phyloP scores from a whole-genome alignment of 192 early-diverging fungal species.

The Coemansia sp. region DNA sequence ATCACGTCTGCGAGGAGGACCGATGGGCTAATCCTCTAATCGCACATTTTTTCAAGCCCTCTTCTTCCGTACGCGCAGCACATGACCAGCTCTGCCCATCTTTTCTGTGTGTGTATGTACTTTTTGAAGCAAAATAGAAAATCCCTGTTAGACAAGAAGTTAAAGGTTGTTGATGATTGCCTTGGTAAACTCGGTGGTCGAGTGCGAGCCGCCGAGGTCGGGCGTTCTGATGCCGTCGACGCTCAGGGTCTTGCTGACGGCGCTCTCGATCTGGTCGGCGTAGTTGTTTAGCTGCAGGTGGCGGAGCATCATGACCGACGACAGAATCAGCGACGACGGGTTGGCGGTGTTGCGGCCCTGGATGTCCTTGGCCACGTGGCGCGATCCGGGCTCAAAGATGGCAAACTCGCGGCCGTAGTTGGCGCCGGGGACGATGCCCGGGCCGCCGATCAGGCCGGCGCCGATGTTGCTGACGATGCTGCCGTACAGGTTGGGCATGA shows the following conservation, averaged over 20 bases:
- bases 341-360: conserved; percentile 94
- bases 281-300: conserved; percentile 88
- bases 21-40: too few relatives aligned
- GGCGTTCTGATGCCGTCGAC: conserved; percentile 76
- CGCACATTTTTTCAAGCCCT: too few relatives aligned
- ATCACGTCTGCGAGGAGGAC: too few relatives aligned
- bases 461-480: conserved; percentile 99
- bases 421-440: conserved; percentile 94
- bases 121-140: too few relatives aligned
- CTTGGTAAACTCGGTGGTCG: conserved; percentile 92
- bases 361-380: conserved; percentile 97
- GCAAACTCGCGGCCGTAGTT: conserved; percentile 98
- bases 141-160: background rate
- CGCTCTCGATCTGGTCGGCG: conserved; percentile 88
- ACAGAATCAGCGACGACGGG: conserved; percentile 91
- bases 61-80: too few relatives aligned
- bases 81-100: too few relatives aligned
- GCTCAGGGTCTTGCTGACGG: conserved; percentile 87
- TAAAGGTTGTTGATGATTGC: conserved; percentile 74
- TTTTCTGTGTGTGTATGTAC: too few relatives aligned
- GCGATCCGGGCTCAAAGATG: conserved; percentile 97
- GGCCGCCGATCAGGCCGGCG: conserved; percentile 93
- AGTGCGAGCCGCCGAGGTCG: conserved; percentile 85
- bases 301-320: conserved; percentile 93
- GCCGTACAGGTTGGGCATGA: conserved; percentile 99